Percentiles rank a stretch among this genome's conserved stretches.
phyloP scores from a whole-genome alignment of 805 yeast genomes.

The Metschnikowia similis region DNA sequence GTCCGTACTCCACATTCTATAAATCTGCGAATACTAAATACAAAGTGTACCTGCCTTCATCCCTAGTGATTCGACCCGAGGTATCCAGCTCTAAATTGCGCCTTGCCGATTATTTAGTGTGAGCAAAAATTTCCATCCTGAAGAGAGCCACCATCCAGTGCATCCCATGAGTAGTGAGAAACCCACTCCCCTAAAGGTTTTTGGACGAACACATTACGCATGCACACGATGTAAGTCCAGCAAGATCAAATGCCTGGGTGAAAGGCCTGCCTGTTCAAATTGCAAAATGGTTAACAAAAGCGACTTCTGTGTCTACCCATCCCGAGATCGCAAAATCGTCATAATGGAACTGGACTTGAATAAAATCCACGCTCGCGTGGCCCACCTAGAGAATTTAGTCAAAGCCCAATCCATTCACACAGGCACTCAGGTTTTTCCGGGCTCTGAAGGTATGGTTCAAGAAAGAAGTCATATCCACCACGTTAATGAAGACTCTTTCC shows the following conservation, averaged over 20 bases:
- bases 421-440: not conserved
- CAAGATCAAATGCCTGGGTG: conserved; percentile 41
- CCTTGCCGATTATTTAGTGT: not conserved
- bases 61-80: not conserved
- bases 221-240: conserved; percentile 39
- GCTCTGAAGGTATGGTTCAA: conserved; percentile 5
- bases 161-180: conserved; percentile 9
- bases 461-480: conserved; percentile 5
- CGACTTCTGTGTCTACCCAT: conserved; percentile 32
- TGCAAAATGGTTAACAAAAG: conserved; percentile 32
- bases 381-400: conserved; percentile 23
- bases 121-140: not conserved
- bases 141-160: not conserved
- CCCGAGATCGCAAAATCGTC: conserved; percentile 38
- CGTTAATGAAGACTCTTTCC: conserved; percentile 19
- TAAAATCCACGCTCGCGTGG: conserved; percentile 29
- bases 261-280: conserved; percentile 38
- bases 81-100: not conserved
- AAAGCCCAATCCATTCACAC: conserved; percentile 10
- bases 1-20: conserved; percentile 1
- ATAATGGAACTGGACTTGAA: conserved; percentile 41
- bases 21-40: not conserved
- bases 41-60: not conserved
- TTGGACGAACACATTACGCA: conserved; percentile 41
- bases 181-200: conserved; percentile 35